Evolutionary conservation across 768 basidiomycete genomes (phyloP).

Genomic region (Mycena galopus): DNA sequence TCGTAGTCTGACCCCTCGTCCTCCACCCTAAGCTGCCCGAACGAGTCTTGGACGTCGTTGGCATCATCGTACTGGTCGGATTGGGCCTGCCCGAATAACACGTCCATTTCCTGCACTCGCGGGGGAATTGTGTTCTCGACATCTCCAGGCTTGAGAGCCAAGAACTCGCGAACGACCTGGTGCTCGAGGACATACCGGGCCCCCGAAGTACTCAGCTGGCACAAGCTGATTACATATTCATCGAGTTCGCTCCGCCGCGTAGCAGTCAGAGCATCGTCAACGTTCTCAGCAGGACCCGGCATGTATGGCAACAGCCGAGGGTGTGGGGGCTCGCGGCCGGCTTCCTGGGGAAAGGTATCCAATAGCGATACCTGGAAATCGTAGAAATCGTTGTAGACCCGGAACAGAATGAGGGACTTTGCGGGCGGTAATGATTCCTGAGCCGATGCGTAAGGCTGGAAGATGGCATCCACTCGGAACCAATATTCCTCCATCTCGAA

Average conservation of each 20-base stretch:
- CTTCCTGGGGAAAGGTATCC: conserved; percentile 90
- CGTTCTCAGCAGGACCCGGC: conserved; percentile 92
- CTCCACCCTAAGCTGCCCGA: conserved; percentile 64
- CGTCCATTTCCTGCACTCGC: conserved; percentile 69
- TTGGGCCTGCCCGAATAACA: conserved; percentile 56
- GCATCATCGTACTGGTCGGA: conserved; percentile 51
- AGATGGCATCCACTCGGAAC: conserved; percentile 94
- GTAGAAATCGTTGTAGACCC: conserved; percentile 98
- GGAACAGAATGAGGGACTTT: conserved; percentile 88
- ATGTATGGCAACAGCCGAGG: conserved; percentile 93
- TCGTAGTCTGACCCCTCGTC: conserved; percentile 78
- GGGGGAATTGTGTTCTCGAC: conserved; percentile 77
- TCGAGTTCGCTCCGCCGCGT: conserved; percentile 87
- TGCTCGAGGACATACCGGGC: conserved; percentile 88
- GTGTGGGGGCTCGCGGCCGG: conserved; percentile 78
- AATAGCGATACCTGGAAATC: conserved; percentile 94
- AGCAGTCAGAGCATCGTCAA: conserved; percentile 87
- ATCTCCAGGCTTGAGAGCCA: conserved; percentile 89
- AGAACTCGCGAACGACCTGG: conserved; percentile 83
- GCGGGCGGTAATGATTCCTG: conserved; percentile 68
- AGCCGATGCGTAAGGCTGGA: conserved; percentile 84
- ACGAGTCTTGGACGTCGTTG: conserved; percentile 61
- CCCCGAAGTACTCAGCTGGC: conserved; percentile 73
- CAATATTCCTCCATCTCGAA: conserved; percentile 96
- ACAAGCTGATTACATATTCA: conserved; percentile 87